Conservation (phyloP, 2,329 filamentous ascomycete species). For the Penicillium fuscoglaucum region DNA sequence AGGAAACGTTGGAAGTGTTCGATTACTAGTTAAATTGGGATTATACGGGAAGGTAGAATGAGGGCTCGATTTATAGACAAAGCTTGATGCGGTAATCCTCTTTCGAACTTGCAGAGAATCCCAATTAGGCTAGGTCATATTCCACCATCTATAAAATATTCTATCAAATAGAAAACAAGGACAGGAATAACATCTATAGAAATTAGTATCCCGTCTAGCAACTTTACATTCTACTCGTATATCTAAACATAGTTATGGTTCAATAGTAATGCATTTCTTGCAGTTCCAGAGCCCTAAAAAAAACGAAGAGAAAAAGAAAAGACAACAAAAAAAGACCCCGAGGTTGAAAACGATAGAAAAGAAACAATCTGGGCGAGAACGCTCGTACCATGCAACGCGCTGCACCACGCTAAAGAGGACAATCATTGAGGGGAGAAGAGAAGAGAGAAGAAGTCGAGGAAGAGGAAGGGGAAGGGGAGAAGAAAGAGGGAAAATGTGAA, state of each 20-base stretch:
- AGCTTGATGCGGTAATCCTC: background rate
- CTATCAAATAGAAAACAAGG: background rate
- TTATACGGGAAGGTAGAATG: no score
- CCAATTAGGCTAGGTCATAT: background rate
- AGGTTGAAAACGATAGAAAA: conserved; percentile 8
- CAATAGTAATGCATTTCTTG: conserved; percentile 4
- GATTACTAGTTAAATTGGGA: no score
- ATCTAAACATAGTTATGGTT: background rate
- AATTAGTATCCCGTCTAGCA: background rate
- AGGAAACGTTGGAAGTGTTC: no score
- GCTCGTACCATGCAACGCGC: conserved; percentile 25
- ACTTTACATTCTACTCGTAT: background rate
- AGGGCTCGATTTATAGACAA: no score
- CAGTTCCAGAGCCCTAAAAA: conserved; percentile 2
- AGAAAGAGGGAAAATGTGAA: background rate
- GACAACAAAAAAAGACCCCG: conserved; percentile 14
- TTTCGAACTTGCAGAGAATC: background rate
- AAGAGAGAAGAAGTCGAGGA: background rate
- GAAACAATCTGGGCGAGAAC: conserved; percentile 16
- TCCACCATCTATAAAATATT: background rate
- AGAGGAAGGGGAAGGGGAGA: background rate
- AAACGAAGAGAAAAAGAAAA: background rate
- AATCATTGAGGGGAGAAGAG: conserved; percentile 7
- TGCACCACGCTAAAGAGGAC: conserved; percentile 26
- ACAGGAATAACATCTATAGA: background rate